These are phyloP conservation scores for Dryas integrifolia DNA, from an alignment of 331 rosid species.

Conservation along the genomic window DNA sequence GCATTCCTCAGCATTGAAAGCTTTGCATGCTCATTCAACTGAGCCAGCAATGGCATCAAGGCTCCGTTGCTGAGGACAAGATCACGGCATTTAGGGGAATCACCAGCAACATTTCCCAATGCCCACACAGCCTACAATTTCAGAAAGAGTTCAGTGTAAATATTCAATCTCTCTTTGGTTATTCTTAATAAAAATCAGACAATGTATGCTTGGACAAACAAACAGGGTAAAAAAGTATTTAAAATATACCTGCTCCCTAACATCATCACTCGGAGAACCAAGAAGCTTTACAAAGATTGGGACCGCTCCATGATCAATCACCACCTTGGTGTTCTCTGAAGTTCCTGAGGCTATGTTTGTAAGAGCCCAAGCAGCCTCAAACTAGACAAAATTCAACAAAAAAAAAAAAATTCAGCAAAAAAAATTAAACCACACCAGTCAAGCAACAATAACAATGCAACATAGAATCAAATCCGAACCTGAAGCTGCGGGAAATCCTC, in stretches of 20 bases:
- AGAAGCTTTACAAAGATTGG: conserved; percentile 86
- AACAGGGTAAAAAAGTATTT: background rate
- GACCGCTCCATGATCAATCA: conserved; percentile 89
- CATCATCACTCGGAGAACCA: conserved; percentile 87
- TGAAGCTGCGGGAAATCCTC: conserved; percentile 91
- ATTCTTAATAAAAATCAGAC: background rate
- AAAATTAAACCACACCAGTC: background rate
- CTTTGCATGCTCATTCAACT: conserved; percentile 87
- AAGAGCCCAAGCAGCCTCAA: conserved; percentile 99
- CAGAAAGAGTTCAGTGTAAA: background rate
- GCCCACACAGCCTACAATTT: conserved; percentile 87
- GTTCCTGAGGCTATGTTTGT: conserved; percentile 95
- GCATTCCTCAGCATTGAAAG: conserved; percentile 95
- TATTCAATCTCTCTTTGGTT: background rate
- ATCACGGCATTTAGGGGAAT: conserved; percentile 92
- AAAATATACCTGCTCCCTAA: conserved; percentile 77
- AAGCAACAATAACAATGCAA: background rate
- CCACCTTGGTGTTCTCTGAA: conserved; percentile 86
- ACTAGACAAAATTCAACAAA: conserved; percentile 33
- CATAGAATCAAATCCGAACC: conserved; percentile 33
- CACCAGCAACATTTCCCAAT: conserved; percentile 94
- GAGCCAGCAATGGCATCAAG: conserved; percentile 62
- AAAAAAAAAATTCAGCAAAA: conserved; percentile 9
- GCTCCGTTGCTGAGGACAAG: conserved; percentile 85
- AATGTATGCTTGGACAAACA: background rate